Percentiles rank a stretch among this genome's conserved stretches.
These are phyloP conservation scores for Dictyostelium purpureum DNA, from an alignment of 78 protist genomes.

Conservation along the genomic window DNA sequence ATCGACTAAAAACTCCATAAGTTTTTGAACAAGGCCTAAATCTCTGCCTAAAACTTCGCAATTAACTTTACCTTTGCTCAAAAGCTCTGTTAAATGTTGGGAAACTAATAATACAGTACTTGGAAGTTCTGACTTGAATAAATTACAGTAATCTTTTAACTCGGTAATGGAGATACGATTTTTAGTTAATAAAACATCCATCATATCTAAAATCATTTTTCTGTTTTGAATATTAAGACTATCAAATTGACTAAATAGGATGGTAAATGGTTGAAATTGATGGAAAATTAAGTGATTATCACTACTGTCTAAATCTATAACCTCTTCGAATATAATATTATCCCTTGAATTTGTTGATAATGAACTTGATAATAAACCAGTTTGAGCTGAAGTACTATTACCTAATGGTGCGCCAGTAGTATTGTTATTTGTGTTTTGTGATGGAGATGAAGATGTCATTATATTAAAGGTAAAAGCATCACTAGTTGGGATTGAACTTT, in stretches of 20 bases:
- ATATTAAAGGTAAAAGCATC: not conserved
- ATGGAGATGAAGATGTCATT: no score
- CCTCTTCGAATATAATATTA: not conserved
- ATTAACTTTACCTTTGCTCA: constrained; percentile 25
- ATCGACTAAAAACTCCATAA: not conserved
- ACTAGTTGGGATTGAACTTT: not conserved
- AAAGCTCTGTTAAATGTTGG: constrained; percentile 63
- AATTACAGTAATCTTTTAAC: constrained; percentile 15
- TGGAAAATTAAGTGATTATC: constrained; percentile 32
- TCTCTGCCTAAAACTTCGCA: constrained; percentile 15
- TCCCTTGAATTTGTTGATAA: no score
- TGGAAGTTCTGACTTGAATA: constrained; percentile 36
- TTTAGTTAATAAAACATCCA: constrained; percentile 64
- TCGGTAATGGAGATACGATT: constrained; percentile 35
- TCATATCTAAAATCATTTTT: constrained; percentile 70
- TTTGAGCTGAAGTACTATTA: not conserved
- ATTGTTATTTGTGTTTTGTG: not conserved
- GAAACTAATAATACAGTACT: constrained; percentile 63
- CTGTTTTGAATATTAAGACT: constrained; percentile 19
- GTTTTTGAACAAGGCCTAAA: not conserved
- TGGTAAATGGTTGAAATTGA: constrained; percentile 68
- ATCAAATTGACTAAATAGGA: constrained; percentile 67
- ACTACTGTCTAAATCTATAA: not conserved
- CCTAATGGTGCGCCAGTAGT: not conserved
- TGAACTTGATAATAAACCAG: no score